Evolutionary conservation across 805 yeast genomes (phyloP).

Genomic region (Candida glaebosa): DNA sequence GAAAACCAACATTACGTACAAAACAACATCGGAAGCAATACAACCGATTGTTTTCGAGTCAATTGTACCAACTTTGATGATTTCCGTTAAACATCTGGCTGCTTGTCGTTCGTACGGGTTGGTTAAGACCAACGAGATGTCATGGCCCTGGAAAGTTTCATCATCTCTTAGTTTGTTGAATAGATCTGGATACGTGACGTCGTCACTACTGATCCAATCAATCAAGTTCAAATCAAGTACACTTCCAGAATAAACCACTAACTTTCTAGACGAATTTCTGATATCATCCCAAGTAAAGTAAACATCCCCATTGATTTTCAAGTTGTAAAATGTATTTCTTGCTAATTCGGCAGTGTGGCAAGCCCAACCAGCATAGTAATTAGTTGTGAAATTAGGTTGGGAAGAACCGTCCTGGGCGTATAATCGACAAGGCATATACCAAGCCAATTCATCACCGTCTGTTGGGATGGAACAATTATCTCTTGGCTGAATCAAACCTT

Average conservation of each 20-base stretch:
- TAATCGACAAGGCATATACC: slow-evolving; percentile 94
- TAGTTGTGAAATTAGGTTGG: slow-evolving; percentile 56
- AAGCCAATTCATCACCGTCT: slow-evolving; percentile 57
- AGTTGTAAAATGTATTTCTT: slow-evolving; percentile 60
- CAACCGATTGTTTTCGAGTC: slow-evolving; percentile 93
- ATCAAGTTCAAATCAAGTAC: slow-evolving; percentile 79
- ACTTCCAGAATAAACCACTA: slow-evolving; percentile 85
- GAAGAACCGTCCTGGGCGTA: slow-evolving; percentile 69
- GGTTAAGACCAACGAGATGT: slow-evolving; percentile 70
- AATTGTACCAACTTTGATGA: slow-evolving; percentile 81
- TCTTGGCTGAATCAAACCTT: slow-evolving; percentile 68
- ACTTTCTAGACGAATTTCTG: slow-evolving; percentile 60
- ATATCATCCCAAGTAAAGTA: slow-evolving; percentile 91
- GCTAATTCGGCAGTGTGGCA: slow-evolving; percentile 80
- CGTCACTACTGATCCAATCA: slow-evolving; percentile 68
- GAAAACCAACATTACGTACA: slow-evolving; percentile 76
- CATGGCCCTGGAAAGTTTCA: slow-evolving; percentile 64
- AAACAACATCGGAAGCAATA: slow-evolving; percentile 82
- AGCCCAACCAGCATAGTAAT: slow-evolving; percentile 80
- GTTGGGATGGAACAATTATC: slow-evolving; percentile 69
- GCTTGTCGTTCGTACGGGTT: slow-evolving; percentile 63
- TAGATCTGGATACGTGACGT: slow-evolving; percentile 66
- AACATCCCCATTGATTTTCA: slow-evolving; percentile 66
- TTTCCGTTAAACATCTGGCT: slow-evolving; percentile 82
- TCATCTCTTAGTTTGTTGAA: slow-evolving; percentile 63